These are phyloP conservation scores for Leucocoprinus sp. DNA, from an alignment of 768 basidiomycete genomes.

Conservation along the genomic window DNA sequence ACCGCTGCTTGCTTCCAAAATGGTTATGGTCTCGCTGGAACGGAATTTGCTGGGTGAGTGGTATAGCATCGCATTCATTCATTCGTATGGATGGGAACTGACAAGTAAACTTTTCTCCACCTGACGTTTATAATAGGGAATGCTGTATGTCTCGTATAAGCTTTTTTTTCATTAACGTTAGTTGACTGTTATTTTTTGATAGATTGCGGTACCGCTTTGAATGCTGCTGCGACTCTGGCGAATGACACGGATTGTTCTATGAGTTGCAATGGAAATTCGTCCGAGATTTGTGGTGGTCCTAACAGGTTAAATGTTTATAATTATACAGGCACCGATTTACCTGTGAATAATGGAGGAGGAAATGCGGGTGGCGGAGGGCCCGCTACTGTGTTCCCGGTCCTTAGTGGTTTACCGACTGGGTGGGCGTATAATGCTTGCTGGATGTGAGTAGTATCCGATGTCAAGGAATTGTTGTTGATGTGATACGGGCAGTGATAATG, in stretches of 20 bases:
- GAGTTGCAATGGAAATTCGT: constrained; percentile 52
- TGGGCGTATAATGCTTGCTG: constrained; percentile 64
- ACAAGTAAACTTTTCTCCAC: constrained; percentile 2
- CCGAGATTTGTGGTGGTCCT: constrained; percentile 70
- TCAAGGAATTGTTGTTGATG: not conserved
- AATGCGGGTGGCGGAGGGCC: constrained; percentile 28
- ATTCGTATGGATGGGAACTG: constrained; percentile 1
- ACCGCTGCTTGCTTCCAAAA: constrained; percentile 52
- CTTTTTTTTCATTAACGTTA: constrained; percentile 1
- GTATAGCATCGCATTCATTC: not conserved
- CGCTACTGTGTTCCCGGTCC: constrained; percentile 35
- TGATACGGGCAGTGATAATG: constrained; percentile 39
- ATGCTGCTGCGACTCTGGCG: constrained; percentile 38
- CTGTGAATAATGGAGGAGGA: constrained; percentile 25
- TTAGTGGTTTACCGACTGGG: constrained; percentile 38
- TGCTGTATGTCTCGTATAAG: constrained; percentile 36
- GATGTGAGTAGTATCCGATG: constrained; percentile 33
- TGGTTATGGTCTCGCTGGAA: constrained; percentile 32
- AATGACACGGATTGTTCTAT: constrained; percentile 54
- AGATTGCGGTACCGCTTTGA: constrained; percentile 45
- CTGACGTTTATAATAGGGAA: constrained; percentile 25
- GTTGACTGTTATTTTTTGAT: constrained; percentile 1
- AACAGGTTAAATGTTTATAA: constrained; percentile 61
- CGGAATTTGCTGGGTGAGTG: constrained; percentile 32
- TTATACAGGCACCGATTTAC: constrained; percentile 52